Percentiles rank a stretch among this genome's conserved stretches.
Evolutionary conservation across 495 filamentous ascomycete species (phyloP).

Genomic region (Cryomyces minteri): DNA sequence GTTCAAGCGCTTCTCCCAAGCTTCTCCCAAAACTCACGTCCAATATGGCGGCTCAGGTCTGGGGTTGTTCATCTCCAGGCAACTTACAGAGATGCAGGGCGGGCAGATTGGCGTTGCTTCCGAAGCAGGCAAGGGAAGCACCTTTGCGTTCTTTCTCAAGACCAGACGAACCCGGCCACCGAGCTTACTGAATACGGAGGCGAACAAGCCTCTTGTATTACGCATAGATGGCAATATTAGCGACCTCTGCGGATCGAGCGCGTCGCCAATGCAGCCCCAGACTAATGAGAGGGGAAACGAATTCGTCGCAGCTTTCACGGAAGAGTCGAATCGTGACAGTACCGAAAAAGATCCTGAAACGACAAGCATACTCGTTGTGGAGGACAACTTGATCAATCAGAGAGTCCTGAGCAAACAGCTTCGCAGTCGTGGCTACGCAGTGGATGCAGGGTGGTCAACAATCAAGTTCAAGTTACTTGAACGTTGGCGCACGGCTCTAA

Average conservation of each 20-base stretch:
- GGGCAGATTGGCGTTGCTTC: constrained; percentile 11
- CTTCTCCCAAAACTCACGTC: constrained; percentile 6
- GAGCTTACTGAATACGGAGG: background rate
- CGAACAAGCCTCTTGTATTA: background rate
- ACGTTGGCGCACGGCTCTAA: too few relatives aligned
- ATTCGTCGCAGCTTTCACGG: background rate
- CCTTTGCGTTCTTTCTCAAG: constrained; percentile 9
- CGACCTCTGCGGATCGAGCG: background rate
- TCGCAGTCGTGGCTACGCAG: background rate
- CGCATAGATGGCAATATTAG: background rate
- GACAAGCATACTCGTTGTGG: constrained; percentile 4
- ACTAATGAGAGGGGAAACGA: background rate
- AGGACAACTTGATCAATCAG: constrained; percentile 13
- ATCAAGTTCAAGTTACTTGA: too few relatives aligned
- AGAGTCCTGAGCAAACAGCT: constrained; percentile 7
- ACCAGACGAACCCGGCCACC: background rate
- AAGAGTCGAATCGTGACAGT: background rate
- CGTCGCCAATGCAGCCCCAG: background rate
- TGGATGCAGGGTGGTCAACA: too few relatives aligned
- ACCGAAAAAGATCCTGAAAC: background rate
- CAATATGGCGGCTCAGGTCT: constrained; percentile 10
- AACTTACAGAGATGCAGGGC: constrained; percentile 10
- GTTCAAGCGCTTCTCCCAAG: constrained; percentile 16
- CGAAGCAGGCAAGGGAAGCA: constrained; percentile 2
- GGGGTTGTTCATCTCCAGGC: constrained; percentile 8